These are phyloP conservation scores for Byssoonygena ceratinophila DNA, from an alignment of 2,329 filamentous ascomycete genomes.

Conservation along the genomic window DNA sequence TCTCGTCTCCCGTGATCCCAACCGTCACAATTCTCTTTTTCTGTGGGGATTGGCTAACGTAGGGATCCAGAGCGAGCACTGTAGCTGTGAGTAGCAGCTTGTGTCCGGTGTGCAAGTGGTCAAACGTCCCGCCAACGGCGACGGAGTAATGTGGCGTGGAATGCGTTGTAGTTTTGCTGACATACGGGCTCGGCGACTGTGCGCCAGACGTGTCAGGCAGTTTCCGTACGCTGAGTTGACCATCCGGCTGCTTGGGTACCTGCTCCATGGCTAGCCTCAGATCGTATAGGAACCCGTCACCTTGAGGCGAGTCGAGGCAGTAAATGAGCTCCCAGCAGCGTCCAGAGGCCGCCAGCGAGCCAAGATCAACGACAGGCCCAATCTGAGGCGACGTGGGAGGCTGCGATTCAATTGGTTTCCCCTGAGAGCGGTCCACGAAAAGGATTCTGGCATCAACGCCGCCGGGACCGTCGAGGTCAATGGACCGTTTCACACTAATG, in stretches of 20 bases:
- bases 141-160: conserved; percentile 47
- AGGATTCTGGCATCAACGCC: conserved; percentile 68
- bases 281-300: conserved; percentile 46
- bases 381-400: background rate
- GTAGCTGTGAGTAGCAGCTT: conserved; percentile 92
- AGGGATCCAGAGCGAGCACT: conserved; percentile 55
- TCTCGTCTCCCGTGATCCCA: conserved; percentile 77
- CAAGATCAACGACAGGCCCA: conserved; percentile 34
- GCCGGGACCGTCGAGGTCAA: conserved; percentile 55
- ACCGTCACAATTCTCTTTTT: conserved; percentile 52
- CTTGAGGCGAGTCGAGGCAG: conserved; percentile 54
- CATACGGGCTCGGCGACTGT: background rate
- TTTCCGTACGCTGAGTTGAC: conserved; percentile 4
- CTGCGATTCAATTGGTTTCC: background rate
- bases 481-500: conserved; percentile 54
- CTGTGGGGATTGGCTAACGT: conserved; percentile 19
- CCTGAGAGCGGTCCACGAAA: conserved; percentile 50
- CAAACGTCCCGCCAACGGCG: conserved; percentile 86
- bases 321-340: conserved; percentile 56
- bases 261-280: conserved; percentile 22
- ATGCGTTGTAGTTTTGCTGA: conserved; percentile 4
- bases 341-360: conserved; percentile 44
- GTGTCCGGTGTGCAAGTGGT: conserved; percentile 89
- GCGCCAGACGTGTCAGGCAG: conserved; percentile 6
- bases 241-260: background rate